Conservation (phyloP, 768 basidiomycete species). For the Pulveroboletus sp. region DNA sequence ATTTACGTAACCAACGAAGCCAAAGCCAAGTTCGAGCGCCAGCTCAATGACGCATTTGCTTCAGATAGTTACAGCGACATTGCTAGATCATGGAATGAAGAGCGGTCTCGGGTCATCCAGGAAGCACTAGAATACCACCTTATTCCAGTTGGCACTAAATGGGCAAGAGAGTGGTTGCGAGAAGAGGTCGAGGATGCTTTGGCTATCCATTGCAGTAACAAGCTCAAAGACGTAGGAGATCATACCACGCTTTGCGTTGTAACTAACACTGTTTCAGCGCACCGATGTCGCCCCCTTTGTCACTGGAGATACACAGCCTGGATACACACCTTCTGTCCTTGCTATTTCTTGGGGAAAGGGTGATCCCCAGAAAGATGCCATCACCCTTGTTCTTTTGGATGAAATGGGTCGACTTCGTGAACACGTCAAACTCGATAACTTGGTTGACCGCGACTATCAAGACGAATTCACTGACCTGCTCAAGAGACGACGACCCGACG, state of each 20-base stretch:
- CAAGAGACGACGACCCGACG: slow-evolving; percentile 77
- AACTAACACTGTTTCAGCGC: slow-evolving; percentile 46
- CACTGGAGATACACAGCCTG: slow-evolving; percentile 57
- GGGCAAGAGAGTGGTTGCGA: slow-evolving; percentile 83
- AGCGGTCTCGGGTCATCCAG: slow-evolving; percentile 72
- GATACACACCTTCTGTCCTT: slow-evolving; percentile 73
- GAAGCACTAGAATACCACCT: slow-evolving; percentile 77
- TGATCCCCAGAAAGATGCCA: slow-evolving; percentile 86
- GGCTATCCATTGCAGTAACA: slow-evolving; percentile 59
- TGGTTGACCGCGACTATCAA: slow-evolving; percentile 61
- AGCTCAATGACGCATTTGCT: slow-evolving; percentile 74
- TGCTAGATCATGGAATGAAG: slow-evolving; percentile 86
- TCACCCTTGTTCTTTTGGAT: slow-evolving; percentile 81
- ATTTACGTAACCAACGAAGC: slow-evolving; percentile 62
- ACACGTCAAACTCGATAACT: slow-evolving; percentile 82
- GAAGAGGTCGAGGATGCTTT: slow-evolving; percentile 88
- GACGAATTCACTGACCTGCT: slow-evolving; percentile 82
- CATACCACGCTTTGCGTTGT: background rate
- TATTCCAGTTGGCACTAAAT: slow-evolving; percentile 80
- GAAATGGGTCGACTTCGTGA: slow-evolving; percentile 88
- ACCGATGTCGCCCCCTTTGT: slow-evolving; percentile 77
- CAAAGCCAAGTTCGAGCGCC: slow-evolving; percentile 64
- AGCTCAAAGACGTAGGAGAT: slow-evolving; percentile 63
- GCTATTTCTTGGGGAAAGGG: slow-evolving; percentile 95
- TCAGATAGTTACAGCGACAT: slow-evolving; percentile 83